These are phyloP conservation scores for Paramyrothecium sp. DNA, from an alignment of 2,329 filamentous ascomycete species.

Conservation along the genomic window DNA sequence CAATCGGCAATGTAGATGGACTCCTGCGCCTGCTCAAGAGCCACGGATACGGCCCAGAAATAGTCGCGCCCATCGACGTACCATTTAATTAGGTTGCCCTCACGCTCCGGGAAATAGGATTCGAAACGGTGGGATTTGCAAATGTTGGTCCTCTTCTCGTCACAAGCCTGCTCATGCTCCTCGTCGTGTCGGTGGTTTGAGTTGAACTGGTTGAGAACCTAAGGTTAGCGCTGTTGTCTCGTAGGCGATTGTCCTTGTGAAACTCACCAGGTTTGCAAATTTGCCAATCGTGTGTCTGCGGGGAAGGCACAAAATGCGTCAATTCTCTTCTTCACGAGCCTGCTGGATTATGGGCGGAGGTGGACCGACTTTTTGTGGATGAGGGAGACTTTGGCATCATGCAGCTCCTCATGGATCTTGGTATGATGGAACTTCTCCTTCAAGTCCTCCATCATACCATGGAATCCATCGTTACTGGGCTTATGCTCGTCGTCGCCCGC, in stretches of 20 bases:
- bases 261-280: conserved; percentile 56
- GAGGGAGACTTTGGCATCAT: conserved; percentile 56
- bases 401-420: conserved; percentile 54
- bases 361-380: conserved; percentile 56
- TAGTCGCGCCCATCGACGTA: conserved; percentile 96
- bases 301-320: background rate
- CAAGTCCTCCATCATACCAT: conserved; percentile 43
- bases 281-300: conserved; percentile 57
- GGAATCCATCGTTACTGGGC: conserved; percentile 16
- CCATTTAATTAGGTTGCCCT: conserved; percentile 90
- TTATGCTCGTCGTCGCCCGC: background rate
- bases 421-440: conserved; percentile 56
- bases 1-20: conserved; percentile 95
- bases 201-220: conserved; percentile 60
- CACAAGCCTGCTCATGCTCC: conserved; percentile 80
- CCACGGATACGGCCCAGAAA: conserved; percentile 88
- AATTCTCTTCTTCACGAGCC: background rate
- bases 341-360: background rate
- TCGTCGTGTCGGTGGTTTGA: conserved; percentile 91
- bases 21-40: conserved; percentile 86
- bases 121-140: conserved; percentile 76
- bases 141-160: conserved; percentile 74
- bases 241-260: background rate
- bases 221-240: background rate
- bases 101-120: conserved; percentile 86